Percentiles rank a stretch among this genome's conserved stretches.
Conservation (phyloP, 805 yeast species). For the Wickerhamiella azyma region DNA sequence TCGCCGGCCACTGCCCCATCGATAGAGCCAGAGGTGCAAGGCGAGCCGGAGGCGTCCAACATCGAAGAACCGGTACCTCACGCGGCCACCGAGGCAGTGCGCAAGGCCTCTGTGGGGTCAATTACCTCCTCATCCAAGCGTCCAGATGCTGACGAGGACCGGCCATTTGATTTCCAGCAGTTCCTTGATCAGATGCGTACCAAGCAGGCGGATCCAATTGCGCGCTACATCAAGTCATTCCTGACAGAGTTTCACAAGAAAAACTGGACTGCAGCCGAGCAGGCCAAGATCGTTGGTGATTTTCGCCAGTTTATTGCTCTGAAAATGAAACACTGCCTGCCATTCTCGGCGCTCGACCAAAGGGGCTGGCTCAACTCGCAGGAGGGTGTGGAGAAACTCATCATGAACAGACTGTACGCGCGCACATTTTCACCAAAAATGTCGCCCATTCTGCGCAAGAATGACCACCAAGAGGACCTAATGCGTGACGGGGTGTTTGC, state of each 20-base stretch:
- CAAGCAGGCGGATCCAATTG: slow-evolving; percentile 76
- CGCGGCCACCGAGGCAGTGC: not conserved
- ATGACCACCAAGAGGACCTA: slow-evolving; percentile 50
- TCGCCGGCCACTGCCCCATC: no score
- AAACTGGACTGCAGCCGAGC: slow-evolving; percentile 64
- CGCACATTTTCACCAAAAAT: slow-evolving; percentile 70
- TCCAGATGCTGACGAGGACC: slow-evolving; percentile 19
- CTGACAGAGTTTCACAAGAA: slow-evolving; percentile 58
- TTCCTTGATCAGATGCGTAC: slow-evolving; percentile 60
- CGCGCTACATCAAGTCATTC: slow-evolving; percentile 74
- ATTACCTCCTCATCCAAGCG: not conserved
- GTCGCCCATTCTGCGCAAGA: slow-evolving; percentile 33
- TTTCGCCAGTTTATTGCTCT: slow-evolving; percentile 55
- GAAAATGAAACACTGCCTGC: slow-evolving; percentile 36
- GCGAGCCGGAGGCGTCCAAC: no score
- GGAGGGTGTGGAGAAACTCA: slow-evolving; percentile 84
- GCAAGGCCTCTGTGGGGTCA: not conserved
- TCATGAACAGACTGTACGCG: slow-evolving; percentile 74
- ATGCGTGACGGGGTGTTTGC: slow-evolving; percentile 41
- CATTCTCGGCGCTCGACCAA: slow-evolving; percentile 55
- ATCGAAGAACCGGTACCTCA: not conserved
- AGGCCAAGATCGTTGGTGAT: slow-evolving; percentile 60
- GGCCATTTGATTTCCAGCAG: slow-evolving; percentile 66
- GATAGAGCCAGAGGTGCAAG: no score
- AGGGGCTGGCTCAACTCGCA: slow-evolving; percentile 54